phyloP scores from a whole-genome alignment of 2,329 filamentous ascomycete genomes.

The Teratosphaeria viscida region DNA sequence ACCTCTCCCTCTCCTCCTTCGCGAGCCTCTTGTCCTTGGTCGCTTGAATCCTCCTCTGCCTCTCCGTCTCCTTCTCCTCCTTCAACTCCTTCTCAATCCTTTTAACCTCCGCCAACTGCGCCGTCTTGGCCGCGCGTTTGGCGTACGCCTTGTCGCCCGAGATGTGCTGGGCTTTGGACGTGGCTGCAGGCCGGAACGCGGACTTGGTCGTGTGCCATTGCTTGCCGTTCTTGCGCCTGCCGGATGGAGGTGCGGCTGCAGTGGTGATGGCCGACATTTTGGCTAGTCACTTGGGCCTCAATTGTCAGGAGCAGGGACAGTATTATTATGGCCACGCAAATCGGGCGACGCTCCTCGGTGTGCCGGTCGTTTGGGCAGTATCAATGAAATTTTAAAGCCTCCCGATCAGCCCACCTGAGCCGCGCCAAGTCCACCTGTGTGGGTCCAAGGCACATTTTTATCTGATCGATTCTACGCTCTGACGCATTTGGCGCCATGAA shows the following conservation, averaged over 20 bases:
- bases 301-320: background rate
- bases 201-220: conserved; percentile 82
- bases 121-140: conserved; percentile 61
- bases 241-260: background rate
- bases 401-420: background rate
- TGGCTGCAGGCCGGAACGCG: conserved; percentile 60
- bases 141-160: conserved; percentile 70
- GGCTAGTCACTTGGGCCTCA: conserved; percentile 20
- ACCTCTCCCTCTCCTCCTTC: conserved; percentile 88
- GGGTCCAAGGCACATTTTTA: background rate
- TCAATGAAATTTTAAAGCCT: background rate
- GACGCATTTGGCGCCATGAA: background rate
- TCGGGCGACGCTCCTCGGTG: background rate
- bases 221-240: conserved; percentile 87
- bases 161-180: conserved; percentile 21
- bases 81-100: conserved; percentile 92
- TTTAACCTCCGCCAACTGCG: conserved; percentile 66
- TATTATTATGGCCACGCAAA: too few relatives aligned
- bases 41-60: conserved; percentile 65
- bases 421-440: background rate
- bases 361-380: background rate
- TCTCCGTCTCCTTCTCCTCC: conserved; percentile 84
- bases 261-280: background rate
- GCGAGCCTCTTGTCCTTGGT: conserved; percentile 77
- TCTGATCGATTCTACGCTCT: background rate